Conservation (phyloP, 805 yeast genomes). For the Monosporozyma unispora region DNA sequence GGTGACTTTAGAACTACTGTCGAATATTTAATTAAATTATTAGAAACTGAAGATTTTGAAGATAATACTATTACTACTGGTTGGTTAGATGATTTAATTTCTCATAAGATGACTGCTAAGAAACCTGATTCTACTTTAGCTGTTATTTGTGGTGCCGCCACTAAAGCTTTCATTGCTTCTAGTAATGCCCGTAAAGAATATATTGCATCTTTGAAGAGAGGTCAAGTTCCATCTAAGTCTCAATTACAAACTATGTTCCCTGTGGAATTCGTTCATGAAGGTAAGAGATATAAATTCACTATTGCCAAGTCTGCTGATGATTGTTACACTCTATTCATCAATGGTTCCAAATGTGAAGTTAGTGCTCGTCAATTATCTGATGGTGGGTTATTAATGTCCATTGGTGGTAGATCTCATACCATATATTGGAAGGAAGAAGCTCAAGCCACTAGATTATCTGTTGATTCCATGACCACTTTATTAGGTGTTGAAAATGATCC, state of each 20-base stretch:
- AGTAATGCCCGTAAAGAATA: slow-evolving; percentile 63
- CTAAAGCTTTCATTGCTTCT: slow-evolving; percentile 82
- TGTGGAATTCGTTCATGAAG: slow-evolving; percentile 92
- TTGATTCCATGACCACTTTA: slow-evolving; percentile 89
- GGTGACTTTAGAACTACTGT: slow-evolving; percentile 99
- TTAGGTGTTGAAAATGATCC: slow-evolving; percentile 96
- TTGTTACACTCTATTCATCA: slow-evolving; percentile 78
- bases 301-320: slow-evolving; percentile 88
- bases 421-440: slow-evolving; percentile 98
- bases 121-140: slow-evolving; percentile 90
- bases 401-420: slow-evolving; percentile 90
- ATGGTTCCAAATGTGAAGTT: slow-evolving; percentile 84
- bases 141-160: slow-evolving; percentile 93
- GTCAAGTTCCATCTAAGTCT: slow-evolving; percentile 85
- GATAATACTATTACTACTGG: slow-evolving; percentile 96
- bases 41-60: slow-evolving; percentile 95
- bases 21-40: slow-evolving; percentile 86
- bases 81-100: slow-evolving; percentile 94
- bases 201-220: slow-evolving; percentile 74
- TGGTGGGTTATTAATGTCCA: slow-evolving; percentile 82
- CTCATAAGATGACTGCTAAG: slow-evolving; percentile 91
- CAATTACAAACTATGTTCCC: slow-evolving; percentile 81
- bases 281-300: slow-evolving; percentile 85
- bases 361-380: slow-evolving; percentile 85
- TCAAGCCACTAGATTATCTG: slow-evolving; percentile 87